A percentile compares a stretch with the other conserved stretches of the same genome.
Conservation (phyloP, 2,329 filamentous ascomycete species). For the Fusarium miscanthi region DNA sequence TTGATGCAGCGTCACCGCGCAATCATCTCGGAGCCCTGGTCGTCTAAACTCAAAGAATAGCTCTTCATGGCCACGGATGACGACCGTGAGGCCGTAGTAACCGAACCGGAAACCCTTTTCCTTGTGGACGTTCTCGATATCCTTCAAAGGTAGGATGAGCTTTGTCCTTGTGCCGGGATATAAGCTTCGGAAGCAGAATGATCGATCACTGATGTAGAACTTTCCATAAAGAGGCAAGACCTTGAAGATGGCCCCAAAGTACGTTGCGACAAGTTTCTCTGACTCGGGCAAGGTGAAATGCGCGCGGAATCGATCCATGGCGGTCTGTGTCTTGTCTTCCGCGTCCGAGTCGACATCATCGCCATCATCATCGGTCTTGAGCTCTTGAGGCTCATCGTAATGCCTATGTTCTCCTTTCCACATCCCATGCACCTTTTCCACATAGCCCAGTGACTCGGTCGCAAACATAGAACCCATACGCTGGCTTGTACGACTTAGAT, state of each 20-base stretch:
- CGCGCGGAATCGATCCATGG: slow-evolving; percentile 84
- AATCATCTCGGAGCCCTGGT: slow-evolving; percentile 85
- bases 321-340: slow-evolving; percentile 72
- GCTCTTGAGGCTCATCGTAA: slow-evolving; percentile 73
- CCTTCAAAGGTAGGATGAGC: slow-evolving; percentile 87
- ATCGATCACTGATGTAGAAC: slow-evolving; percentile 89
- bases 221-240: slow-evolving; percentile 95
- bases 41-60: slow-evolving; percentile 94
- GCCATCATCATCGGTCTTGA: slow-evolving; percentile 61
- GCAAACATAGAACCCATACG: slow-evolving; percentile 85
- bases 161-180: slow-evolving; percentile 91
- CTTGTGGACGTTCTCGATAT: slow-evolving; percentile 93
- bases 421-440: slow-evolving; percentile 97
- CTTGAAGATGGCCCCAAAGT: slow-evolving; percentile 91
- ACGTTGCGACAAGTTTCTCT: slow-evolving; percentile 87
- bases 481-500: slow-evolving; percentile 81
- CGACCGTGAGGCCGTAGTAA: slow-evolving; percentile 90
- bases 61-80: slow-evolving; percentile 94
- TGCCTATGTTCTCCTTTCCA: slow-evolving; percentile 92
- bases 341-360: slow-evolving; percentile 65
- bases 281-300: slow-evolving; percentile 90
- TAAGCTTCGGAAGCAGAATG: slow-evolving; percentile 93
- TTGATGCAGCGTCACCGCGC: slow-evolving; percentile 81
- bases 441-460: slow-evolving; percentile 93
- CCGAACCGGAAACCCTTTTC: slow-evolving; percentile 95